These are phyloP conservation scores for Nicotiana undulata DNA, from an alignment of 257 asterid species.

Conservation along the genomic window DNA sequence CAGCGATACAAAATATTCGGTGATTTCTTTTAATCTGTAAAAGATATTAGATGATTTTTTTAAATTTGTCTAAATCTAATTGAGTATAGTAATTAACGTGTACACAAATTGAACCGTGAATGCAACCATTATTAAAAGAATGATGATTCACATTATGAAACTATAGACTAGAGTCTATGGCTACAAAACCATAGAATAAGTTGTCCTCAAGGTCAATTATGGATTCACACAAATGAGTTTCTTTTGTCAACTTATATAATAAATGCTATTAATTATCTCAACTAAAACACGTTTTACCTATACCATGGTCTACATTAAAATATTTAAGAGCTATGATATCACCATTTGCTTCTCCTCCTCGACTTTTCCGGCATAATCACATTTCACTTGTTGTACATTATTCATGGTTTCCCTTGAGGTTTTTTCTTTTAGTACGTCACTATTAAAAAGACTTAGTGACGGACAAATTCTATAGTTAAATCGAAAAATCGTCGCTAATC, in stretches of 20 bases:
- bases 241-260: background rate
- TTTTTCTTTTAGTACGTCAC: background rate
- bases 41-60: no score
- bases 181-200: background rate
- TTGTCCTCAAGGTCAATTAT: background rate
- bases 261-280: background rate
- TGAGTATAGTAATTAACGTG: no score
- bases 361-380: background rate
- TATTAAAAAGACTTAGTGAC: background rate
- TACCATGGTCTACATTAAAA: background rate
- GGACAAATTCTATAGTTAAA: no score
- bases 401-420: background rate
- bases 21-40: no score
- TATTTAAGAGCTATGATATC: background rate
- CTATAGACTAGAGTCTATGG: background rate
- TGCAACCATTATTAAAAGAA: no score
- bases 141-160: no score
- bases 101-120: no score
- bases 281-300: background rate
- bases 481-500: no score
- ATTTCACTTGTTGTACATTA: background rate
- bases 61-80: no score
- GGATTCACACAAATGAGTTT: background rate
- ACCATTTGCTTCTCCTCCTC: background rate
- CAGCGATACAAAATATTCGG: no score